Base-by-base conservation (phyloP, 2,329 filamentous ascomycete genomes). In the Paraphoma chrysanthemicola region DNA sequence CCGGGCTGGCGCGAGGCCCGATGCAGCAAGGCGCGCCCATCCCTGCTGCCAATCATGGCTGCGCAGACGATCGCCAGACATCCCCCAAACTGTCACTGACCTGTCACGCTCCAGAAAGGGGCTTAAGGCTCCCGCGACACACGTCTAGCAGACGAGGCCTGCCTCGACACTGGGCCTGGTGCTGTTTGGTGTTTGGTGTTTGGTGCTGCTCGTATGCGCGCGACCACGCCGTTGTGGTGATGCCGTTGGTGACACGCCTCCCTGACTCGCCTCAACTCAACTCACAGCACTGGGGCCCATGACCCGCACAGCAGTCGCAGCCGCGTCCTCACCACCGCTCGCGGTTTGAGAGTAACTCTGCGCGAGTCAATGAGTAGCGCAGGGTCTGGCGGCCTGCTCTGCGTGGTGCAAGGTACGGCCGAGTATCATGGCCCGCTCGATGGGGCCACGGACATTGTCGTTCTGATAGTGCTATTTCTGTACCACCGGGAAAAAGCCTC, bases 41-140 rank as follows among this genome's bases (percentile, higher is more conserved):
- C 70, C 72, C 67, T 70, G 67, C 53, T 56, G 71, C 66, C 65
- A 69, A 74, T 75, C 71, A 71, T 48, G 46, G 53, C 42, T 29
- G 36, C 54, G 47, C 33, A 44, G 56, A 43, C 62, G 50, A n/a
- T 60, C 58, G 61, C 71, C 61, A 59, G 61, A 68, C 68, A 57
- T 71, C 67, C 53, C 64, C 60, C 56, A 64, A 67, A 63, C 51
- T 63, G 67, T 64, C 67, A 53, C 56, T 17, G 31, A 44, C 42
- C 50, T 39, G 29, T 42, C 53, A 29, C 16, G 29, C 51, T 43
- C 44, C 38, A 44, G n/a, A 51, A 44, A 28, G 48, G 44, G 44
- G 50, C 31, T 23, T 31, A 7, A 6, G 10, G 11, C 39, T 30
- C 23, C 43, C 41, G 42, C 51, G 33, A 23, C 29, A 30, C 23